A percentile compares a stretch with the other conserved stretches of the same genome.
These are phyloP conservation scores for Lachancea sp. DNA, from an alignment of 805 yeast genomes.

Conservation along the genomic window DNA sequence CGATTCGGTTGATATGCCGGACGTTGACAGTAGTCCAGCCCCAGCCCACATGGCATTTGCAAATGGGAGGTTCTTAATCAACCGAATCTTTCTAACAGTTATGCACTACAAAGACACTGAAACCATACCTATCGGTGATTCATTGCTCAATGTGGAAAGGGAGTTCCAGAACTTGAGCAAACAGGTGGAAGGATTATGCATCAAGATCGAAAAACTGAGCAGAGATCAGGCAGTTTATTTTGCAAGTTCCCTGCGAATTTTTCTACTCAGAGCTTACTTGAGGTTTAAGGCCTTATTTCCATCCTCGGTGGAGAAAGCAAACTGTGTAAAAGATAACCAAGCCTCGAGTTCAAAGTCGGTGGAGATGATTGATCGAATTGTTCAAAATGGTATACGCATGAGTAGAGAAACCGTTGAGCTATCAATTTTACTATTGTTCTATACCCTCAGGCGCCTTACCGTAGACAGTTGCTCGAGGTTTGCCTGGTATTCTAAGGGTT, in stretches of 20 bases:
- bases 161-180: conserved; percentile 12
- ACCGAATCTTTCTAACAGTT: conserved; percentile 16
- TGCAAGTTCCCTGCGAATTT: conserved; percentile 21
- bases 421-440: conserved; percentile 19
- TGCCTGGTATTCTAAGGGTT: conserved; percentile 28
- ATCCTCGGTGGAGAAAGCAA: not conserved
- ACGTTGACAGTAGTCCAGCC: not conserved
- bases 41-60: conserved; percentile 18
- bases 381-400: conserved; percentile 7
- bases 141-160: conserved; percentile 5
- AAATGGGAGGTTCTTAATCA: conserved; percentile 23
- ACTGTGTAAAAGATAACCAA: not conserved
- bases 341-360: too few relatives aligned
- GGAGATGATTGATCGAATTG: not conserved
- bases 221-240: conserved; percentile 16
- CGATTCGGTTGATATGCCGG: conserved; percentile 13
- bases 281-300: conserved; percentile 20
- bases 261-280: conserved; percentile 24
- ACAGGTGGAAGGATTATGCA: conserved; percentile 12
- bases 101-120: conserved; percentile 17
- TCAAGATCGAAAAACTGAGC: conserved; percentile 6
- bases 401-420: conserved; percentile 20
- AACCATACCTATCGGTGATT: conserved; percentile 5
- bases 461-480: conserved; percentile 16
- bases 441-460: conserved; percentile 23